Conservation (phyloP, 1,139 yeast species). For the Tardiomyces blankii region DNA sequence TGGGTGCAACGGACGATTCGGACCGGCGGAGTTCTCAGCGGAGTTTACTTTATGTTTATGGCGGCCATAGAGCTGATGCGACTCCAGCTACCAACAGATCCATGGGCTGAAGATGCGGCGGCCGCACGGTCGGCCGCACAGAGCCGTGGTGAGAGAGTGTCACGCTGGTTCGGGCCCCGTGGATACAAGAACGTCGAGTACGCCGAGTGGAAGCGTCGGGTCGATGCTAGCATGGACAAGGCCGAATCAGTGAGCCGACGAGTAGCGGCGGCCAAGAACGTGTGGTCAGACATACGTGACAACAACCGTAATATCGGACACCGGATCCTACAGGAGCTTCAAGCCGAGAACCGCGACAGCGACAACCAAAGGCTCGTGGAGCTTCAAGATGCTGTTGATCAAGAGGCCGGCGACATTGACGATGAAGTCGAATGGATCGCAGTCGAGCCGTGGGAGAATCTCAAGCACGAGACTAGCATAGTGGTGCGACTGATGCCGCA, state of each 20-base stretch:
- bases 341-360: slow-evolving; percentile 7
- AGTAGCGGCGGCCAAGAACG: slow-evolving; percentile 8
- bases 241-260: slow-evolving; percentile 7
- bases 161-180: slow-evolving; percentile 21
- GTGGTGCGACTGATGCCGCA: slow-evolving; percentile 18
- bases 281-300: slow-evolving; percentile 11
- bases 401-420: slow-evolving; percentile 2
- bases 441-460: slow-evolving; percentile 18
- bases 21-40: slow-evolving; percentile 13
- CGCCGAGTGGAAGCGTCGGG: slow-evolving; percentile 17
- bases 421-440: slow-evolving; percentile 18
- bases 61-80: slow-evolving; percentile 18
- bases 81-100: slow-evolving; percentile 18
- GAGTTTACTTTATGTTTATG: slow-evolving; percentile 14
- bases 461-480: slow-evolving; percentile 17
- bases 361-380: slow-evolving; percentile 8
- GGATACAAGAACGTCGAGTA: slow-evolving; percentile 17
- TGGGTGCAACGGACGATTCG: slow-evolving; percentile 14
- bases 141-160: slow-evolving; percentile 13
- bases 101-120: slow-evolving; percentile 21
- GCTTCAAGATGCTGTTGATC: slow-evolving; percentile 6
- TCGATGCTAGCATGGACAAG: slow-evolving; percentile 10
- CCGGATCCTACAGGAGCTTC: slow-evolving; percentile 11
- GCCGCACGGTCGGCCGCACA: slow-evolving; percentile 14
- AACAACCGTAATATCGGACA: slow-evolving; percentile 12